Evolutionary conservation across 1,284 basidiomycete species (phyloP).

Genomic region (Porphyrellus sp.): DNA sequence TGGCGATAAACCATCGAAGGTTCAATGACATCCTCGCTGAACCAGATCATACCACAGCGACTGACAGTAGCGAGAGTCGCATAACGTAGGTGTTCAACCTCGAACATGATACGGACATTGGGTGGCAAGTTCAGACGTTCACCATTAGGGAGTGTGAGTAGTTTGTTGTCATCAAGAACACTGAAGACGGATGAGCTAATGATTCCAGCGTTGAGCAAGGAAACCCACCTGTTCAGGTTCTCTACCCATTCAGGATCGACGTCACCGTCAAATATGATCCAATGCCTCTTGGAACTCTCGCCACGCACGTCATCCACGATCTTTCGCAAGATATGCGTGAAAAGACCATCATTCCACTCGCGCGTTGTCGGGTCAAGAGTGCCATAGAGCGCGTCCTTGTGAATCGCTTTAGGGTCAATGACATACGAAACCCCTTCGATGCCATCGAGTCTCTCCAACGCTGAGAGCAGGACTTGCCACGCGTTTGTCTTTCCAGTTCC

Average conservation of each 20-base stretch:
- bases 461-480: conserved; percentile 91
- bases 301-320: conserved; percentile 99
- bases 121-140: conserved; percentile 96
- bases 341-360: conserved; percentile 99
- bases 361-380: conserved; percentile 96
- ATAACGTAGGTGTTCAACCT: conserved; percentile 97
- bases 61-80: conserved; percentile 98
- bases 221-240: conserved; percentile 89
- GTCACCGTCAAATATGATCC: conserved; percentile 99
- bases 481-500: conserved; percentile 97
- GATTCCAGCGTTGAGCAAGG: background rate
- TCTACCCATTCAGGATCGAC: conserved; percentile 99
- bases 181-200: conserved; percentile 43
- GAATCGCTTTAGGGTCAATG: conserved; percentile 98
- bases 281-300: conserved; percentile 94
- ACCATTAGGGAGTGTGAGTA: conserved; percentile 95
- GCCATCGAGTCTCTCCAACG: conserved; percentile 89
- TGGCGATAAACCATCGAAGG: conserved; percentile 90
- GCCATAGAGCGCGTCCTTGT: conserved; percentile 97
- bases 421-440: conserved; percentile 93
- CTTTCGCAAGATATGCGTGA: conserved; percentile 96
- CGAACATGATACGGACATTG: conserved; percentile 99
- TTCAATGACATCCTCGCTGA: conserved; percentile 93
- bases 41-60: conserved; percentile 99
- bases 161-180: conserved; percentile 98